These are phyloP conservation scores for Acer yangbiense DNA, from an alignment of 345 rosid genomes.

Conservation along the genomic window DNA sequence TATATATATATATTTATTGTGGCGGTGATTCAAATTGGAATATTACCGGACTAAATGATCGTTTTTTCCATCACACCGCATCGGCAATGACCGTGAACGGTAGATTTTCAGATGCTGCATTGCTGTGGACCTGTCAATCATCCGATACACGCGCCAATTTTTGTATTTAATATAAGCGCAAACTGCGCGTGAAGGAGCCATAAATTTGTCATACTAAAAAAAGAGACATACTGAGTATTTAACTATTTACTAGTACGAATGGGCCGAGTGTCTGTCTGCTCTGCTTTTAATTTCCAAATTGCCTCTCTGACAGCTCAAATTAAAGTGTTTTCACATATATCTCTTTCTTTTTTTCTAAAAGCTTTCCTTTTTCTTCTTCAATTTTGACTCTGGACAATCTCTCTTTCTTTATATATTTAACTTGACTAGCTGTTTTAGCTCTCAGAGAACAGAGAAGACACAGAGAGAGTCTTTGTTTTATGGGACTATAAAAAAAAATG, in stretches of 20 bases:
- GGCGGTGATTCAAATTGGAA: no score
- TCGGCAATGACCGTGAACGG: no score
- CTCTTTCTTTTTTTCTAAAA: not conserved
- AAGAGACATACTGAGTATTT: not conserved
- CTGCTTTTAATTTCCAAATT: constrained; percentile 27
- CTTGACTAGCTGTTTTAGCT: not conserved
- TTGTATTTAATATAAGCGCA: no score
- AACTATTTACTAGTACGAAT: not conserved
- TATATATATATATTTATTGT: no score
- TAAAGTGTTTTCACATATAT: constrained; percentile 45
- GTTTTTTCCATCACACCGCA: no score
- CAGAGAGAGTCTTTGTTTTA: not conserved
- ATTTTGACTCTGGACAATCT: not conserved
- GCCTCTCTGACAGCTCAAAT: constrained; percentile 65
- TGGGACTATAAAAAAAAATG: constrained; percentile 4
- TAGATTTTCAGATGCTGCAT: no score
- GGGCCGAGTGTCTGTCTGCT: not conserved
- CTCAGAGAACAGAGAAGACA: not conserved
- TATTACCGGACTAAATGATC: no score
- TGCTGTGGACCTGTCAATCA: no score
- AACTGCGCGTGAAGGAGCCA: not conserved
- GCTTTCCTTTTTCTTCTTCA: constrained; percentile 15
- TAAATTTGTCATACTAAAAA: not conserved
- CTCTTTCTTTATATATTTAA: not conserved
- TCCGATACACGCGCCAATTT: no score